These are phyloP conservation scores for Pyrenochaeta sp. DNA, from an alignment of 2,329 filamentous ascomycete genomes.

Conservation along the genomic window DNA sequence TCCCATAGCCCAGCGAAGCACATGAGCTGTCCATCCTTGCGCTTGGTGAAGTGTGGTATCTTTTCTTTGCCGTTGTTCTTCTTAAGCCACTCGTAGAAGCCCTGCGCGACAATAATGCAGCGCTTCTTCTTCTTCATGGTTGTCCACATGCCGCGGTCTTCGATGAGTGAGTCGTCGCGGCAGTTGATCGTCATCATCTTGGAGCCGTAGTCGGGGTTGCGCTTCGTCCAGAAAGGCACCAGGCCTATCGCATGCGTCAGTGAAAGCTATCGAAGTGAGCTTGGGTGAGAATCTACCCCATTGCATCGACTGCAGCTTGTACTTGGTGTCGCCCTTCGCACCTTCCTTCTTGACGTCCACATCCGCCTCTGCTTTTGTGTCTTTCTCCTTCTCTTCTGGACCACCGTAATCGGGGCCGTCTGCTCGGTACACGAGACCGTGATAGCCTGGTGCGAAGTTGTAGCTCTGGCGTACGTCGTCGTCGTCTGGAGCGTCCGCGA, in stretches of 20 bases:
- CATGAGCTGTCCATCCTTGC: conserved; percentile 84
- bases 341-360: conserved; percentile 15
- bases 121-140: conserved; percentile 89
- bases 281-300: conserved; percentile 67
- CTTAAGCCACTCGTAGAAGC: conserved; percentile 97
- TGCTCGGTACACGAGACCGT: conserved; percentile 86
- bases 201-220: conserved; percentile 77
- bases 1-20: conserved; percentile 94
- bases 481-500: conserved; percentile 76
- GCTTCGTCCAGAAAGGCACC: conserved; percentile 91
- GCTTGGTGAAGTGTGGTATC: conserved; percentile 82
- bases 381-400: conserved; percentile 21
- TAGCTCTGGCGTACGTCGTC: conserved; percentile 78
- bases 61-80: conserved; percentile 79
- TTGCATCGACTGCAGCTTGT: conserved; percentile 91
- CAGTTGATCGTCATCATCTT: conserved; percentile 95
- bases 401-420: conserved; percentile 70
- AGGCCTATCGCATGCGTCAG: conserved; percentile 61
- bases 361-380: neutral
- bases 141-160: conserved; percentile 85
- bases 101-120: conserved; percentile 86
- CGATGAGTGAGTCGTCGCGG: conserved; percentile 82
- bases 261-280: neutral
- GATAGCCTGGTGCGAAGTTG: conserved; percentile 90
- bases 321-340: conserved; percentile 59